Evolutionary conservation across 768 basidiomycete species (phyloP), one percentile per base, ranked within the genome.

Genomic region (Lactifluus rugatus): DNA sequence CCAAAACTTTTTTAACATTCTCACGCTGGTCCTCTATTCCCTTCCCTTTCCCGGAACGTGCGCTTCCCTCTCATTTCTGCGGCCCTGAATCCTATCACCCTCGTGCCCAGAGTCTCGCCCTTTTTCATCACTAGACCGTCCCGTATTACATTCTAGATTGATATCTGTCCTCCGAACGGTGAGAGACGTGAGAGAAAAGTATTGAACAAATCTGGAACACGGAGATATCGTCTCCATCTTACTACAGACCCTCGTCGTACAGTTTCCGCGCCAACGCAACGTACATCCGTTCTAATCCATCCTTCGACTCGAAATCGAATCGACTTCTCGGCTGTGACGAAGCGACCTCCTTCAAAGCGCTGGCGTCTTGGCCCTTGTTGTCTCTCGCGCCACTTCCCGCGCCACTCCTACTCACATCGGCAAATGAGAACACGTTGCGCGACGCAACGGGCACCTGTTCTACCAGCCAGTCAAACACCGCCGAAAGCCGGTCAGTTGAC

Each of bases 271-370:
- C 82, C 46, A 98, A 70, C 6, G 93, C 89, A 34, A 96, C 78
- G 70, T 95, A 95, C 71, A 99, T 90, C 65, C 84, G 74, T 68
- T 94, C 93, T 67, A 97, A 71, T 67, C 93, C 89, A 65, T 81
- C 79, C 72, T 87, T 87, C 56, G 78, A 78, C 52, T 74, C 77
- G 14, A 85, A 66, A 58, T 87, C 85, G 36, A 76, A 78, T 66
- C 67, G 75, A 37, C 54, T 68, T 62, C 65, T 62, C 54, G 67
- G 64, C 60, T 64, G 65, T 49, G 63, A 56, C 61, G 19, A 23
- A 16, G 21, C 7, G 5, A 36, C n/a, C n/a, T n/a, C n/a, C n/a
- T n/a, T n/a, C n/a, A n/a, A n/a, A n/a, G n/a, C n/a, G n/a, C n/a
- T 41, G 54, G 26, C 37, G 16, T 28, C 25, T 14, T 14, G 11